Evolutionary conservation across 139 green algal species (phyloP).

Genomic region (Chlorella ohadii): DNA sequence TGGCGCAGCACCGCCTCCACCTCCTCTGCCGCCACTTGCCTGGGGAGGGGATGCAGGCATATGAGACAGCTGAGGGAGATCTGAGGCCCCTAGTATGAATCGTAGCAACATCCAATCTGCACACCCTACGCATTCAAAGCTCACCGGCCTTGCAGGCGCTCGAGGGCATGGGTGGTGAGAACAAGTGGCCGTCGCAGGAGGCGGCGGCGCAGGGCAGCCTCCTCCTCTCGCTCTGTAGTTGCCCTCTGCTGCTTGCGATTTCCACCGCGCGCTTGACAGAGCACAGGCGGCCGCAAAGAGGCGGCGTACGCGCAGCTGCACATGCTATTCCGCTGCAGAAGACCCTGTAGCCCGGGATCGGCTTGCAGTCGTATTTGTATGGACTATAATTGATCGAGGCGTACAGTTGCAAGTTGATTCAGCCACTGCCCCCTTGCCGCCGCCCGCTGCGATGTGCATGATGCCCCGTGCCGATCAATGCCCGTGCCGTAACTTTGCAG

Average conservation of each 20-base stretch:
- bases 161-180: not conserved
- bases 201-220: not conserved
- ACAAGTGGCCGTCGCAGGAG: not conserved
- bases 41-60: not conserved
- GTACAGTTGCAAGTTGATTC: no score
- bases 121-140: no score
- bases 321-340: no score
- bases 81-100: no score
- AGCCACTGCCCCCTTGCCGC: no score
- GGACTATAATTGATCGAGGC: no score
- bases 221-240: not conserved
- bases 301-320: not conserved
- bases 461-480: no score
- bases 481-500: no score
- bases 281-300: not conserved
- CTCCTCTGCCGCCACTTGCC: not conserved
- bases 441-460: no score
- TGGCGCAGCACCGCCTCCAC: not conserved
- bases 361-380: not conserved
- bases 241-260: not conserved
- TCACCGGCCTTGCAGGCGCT: not conserved
- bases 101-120: no score
- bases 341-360: not conserved
- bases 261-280: not conserved
- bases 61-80: no score